Base-by-base conservation (phyloP, 768 basidiomycete species). In the Lentinula raphanica region DNA sequence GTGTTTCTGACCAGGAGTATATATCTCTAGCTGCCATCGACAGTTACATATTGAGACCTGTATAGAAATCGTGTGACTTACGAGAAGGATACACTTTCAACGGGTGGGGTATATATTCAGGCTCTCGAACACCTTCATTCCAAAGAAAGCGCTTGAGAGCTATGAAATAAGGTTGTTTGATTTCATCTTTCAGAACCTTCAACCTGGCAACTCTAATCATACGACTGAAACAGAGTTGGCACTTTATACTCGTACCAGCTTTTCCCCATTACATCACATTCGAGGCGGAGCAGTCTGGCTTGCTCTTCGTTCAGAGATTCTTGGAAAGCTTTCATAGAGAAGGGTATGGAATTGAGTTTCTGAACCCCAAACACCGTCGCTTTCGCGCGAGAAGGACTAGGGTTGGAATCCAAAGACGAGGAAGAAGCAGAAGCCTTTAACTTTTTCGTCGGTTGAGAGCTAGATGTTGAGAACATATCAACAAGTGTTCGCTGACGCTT, bases 1-100 rank as follows among this genome's bases (percentile, higher is more conserved):
- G 92, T 28, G 92, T 94, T 32, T 87, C 81, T 3, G 92, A 91
- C 94, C 94, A 98, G 12, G 92, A 79, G 69, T 97, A 97, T 56
- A 97, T 90, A 66, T 96, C 84, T 62, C 79, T 76, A 13, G 93
- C 94, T 74, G 62, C 50, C 60, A 51, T 38, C 35, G 25, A 56
- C 21, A 12, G 32, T 45, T 21, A 59, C 50, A 9, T n/a, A 21
- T 29, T 55, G 7, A 50, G 56, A 21, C 36, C 13, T 54, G 21
- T 12, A 29, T 59, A 36, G 50, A 44, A 45, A 40, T 27, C 13
- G 44, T 57, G 27, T 39, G 39, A 71, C 87, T 68, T 69, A 92
- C 94, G 84, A 44, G 85, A 73, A 15, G 94, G 94, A 68, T 88
- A 96, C 35, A 97, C 79, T 65, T 82, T 87, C 58, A 81, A 69